Evolutionary conservation across 305 asterid genomes (phyloP), one percentile per base, ranked within the genome.

Genomic region (Ajuga reptans): DNA sequence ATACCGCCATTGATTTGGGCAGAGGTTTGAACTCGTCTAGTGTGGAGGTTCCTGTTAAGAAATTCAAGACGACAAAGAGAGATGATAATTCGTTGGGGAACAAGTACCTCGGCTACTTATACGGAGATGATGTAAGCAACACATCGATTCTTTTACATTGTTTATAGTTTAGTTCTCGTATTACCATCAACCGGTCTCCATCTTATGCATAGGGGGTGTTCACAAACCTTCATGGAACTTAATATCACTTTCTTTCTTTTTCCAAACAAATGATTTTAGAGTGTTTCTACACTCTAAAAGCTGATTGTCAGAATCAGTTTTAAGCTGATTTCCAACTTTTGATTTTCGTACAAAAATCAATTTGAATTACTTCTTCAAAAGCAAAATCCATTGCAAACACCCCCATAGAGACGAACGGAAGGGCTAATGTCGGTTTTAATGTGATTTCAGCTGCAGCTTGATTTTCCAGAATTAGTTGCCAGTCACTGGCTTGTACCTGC

Each of bases 401-500:
- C 27, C 27, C n/a, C n/a, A n/a, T n/a, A 8, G 9, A 29, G 34
- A n/a, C 36, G 31, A 14, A 1, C 2, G 1, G 1, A 49, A 46
- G 56, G 49, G 45, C 75, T 77, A 60, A 64, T 9, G 16, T 24
- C 24, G 4, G n/a, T 50, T 18, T 39, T 68, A 41, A 11, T 73
- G 24, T 6, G 59, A 42, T 70, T 41, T 36, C 33, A 27, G 3
- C 65, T 82, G 83, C 98, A 92, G 98, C 80, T 84, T 45, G 98
- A 89, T 78, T 74, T 86, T 80, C 98, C 95, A 3, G 96, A 78
- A 51, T 65, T 85, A 63, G 95, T 88, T 58, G 83, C 93, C 42
- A 89, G 96, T 60, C 95, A 89, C 66, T 92, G 98, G 98, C 86
- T 89, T 60, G 66, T 89, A 53, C 98, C 98, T 27, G 93, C 85